These are phyloP conservation scores for Jackrogersella multiformis DNA, from an alignment of 495 filamentous ascomycete genomes.

Conservation along the genomic window DNA sequence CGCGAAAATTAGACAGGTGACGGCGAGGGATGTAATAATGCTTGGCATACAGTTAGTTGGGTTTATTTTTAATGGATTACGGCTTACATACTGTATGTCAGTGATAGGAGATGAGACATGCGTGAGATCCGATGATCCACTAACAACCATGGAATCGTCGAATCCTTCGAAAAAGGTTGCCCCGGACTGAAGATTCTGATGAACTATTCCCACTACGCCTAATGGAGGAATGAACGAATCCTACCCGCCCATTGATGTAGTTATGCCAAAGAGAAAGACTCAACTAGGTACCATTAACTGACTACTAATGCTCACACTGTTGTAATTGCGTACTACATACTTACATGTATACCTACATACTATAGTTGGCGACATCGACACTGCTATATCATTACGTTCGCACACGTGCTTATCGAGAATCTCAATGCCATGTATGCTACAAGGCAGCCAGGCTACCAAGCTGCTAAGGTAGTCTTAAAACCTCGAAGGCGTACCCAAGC, in stretches of 20 bases:
- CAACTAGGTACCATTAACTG: not conserved
- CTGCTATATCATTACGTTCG: not conserved
- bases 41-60: conserved; percentile 21
- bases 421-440: no score
- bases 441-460: no score
- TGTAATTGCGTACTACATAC: not conserved
- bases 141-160: not conserved
- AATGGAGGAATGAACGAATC: conserved; percentile 3
- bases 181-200: conserved; percentile 7
- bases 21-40: conserved; percentile 21
- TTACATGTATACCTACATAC: not conserved
- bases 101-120: conserved; percentile 34
- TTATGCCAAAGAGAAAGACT: not conserved
- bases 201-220: not conserved
- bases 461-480: conserved; percentile 20
- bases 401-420: conserved; percentile 9
- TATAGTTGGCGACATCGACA: no score
- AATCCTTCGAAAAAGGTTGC: conserved; percentile 36
- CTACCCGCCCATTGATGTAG: not conserved
- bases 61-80: conserved; percentile 31
- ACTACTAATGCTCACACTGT: not conserved
- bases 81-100: conserved; percentile 13
- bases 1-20: conserved; percentile 14
- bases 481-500: conserved; percentile 12
- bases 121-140: conserved; percentile 31